Evolutionary conservation across 2,329 filamentous ascomycete species (phyloP), one percentile per base, ranked within the genome.

Genomic region (Aureobasidium sp.): DNA sequence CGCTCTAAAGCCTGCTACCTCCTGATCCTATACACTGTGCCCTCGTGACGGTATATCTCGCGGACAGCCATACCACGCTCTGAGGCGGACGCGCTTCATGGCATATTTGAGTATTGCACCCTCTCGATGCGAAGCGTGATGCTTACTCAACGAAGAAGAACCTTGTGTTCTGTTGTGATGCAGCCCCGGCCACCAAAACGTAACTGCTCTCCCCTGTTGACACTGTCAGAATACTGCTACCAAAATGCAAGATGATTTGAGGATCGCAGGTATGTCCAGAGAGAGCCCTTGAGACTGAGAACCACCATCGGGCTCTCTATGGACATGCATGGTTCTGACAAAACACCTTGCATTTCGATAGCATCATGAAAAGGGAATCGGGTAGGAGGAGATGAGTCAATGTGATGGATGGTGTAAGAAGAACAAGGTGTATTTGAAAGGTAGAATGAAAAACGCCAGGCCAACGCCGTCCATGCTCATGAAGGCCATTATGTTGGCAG

Each of bases 381-480:
- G 7, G 34, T 5, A 44, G 13, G 15, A 48, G 26, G 42, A 37
- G 9, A 48, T 23, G 3, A 13, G 42, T 13, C 26, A 29, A 39
- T 15, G 26, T 10, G 29, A 26, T 34, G n/a, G 34, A 27, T 42
- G 17, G 15, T 34, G n/a, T 13, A 39, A 48, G 23, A 15, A 48
- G 29, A 41, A 46, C 42, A 29, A 46, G 34, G 57, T 60, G 44
- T 50, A 60, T 42, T 60, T 51, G 46, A 42, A 20, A 32, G 26
- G 17, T 47, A 36, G 29, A 59, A 48, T 3, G 44, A 39, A 56
- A 52, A 55, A 55, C 29, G 20, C 59, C 58, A 32, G 23, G 34
- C 37, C 46, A 46, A 57, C 58, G 62, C 51, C 57, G 39, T 44
- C 61, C 46, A 52, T 62, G 51, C 53, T 56, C 55, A 46, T 62